phyloP scores from a whole-genome alignment of 768 basidiomycete genomes.

The Leucosporidium yakuticum region DNA sequence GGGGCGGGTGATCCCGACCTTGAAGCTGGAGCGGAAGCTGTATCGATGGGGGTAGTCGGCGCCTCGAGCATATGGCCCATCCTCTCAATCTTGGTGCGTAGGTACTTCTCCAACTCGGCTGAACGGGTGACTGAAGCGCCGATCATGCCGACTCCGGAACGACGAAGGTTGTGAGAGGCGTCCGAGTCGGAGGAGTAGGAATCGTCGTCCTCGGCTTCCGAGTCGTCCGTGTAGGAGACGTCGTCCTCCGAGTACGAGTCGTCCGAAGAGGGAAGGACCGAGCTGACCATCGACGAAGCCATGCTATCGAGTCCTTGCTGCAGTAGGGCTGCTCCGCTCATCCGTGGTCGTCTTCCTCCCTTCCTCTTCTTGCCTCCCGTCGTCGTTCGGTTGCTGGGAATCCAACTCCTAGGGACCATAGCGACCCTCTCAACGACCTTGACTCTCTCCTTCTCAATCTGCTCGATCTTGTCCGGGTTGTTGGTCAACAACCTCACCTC shows the following conservation, averaged over 20 bases:
- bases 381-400: conserved; percentile 43
- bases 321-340: neutral
- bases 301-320: neutral
- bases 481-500: conserved; percentile 82
- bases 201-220: conserved; percentile 34
- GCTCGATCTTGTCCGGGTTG: conserved; percentile 93
- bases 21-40: no score
- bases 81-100: conserved; percentile 88
- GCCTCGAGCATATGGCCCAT: conserved; percentile 89
- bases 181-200: conserved; percentile 36
- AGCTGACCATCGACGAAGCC: neutral
- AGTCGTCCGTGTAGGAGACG: conserved; percentile 10
- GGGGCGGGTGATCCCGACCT: neutral
- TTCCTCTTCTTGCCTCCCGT: conserved; percentile 15
- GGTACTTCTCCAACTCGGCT: conserved; percentile 85
- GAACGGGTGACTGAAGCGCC: conserved; percentile 71
- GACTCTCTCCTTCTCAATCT: conserved; percentile 76
- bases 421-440: conserved; percentile 73
- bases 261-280: neutral
- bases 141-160: conserved; percentile 68
- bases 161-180: conserved; percentile 47
- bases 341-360: neutral
- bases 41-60: conserved; percentile 4
- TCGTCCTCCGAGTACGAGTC: neutral
- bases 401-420: conserved; percentile 93